Evolutionary conservation across 768 basidiomycete genomes (phyloP).

Genomic region (Hemileccinum rubropunctum): DNA sequence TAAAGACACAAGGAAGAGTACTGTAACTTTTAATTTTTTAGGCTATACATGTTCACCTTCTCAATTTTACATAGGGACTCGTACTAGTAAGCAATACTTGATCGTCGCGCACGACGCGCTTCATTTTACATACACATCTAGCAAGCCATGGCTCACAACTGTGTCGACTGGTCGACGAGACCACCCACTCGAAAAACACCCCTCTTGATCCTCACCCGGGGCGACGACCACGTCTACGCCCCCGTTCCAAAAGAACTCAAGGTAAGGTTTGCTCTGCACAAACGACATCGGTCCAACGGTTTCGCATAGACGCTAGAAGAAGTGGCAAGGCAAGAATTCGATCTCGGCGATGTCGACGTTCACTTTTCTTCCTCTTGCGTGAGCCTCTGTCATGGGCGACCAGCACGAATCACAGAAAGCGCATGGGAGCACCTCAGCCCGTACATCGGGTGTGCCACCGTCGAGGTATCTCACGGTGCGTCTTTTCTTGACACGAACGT

Average conservation of each 20-base stretch:
- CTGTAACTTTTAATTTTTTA: no score
- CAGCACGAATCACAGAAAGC: slow-evolving; percentile 21
- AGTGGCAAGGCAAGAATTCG: slow-evolving; percentile 19
- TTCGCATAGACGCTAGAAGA: slow-evolving; percentile 13
- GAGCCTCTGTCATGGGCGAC: slow-evolving; percentile 17
- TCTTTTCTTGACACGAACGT: neutral
- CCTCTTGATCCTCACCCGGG: slow-evolving; percentile 17
- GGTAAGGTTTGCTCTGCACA: slow-evolving; percentile 1
- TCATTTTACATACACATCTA: neutral
- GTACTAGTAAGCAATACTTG: no score
- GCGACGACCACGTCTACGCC: slow-evolving; percentile 18
- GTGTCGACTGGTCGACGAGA: slow-evolving; percentile 21
- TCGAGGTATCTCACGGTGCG: slow-evolving; percentile 11
- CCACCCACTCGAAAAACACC: slow-evolving; percentile 22
- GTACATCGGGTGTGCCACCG: slow-evolving; percentile 24
- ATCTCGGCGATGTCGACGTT: slow-evolving; percentile 16
- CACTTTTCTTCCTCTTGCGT: slow-evolving; percentile 17
- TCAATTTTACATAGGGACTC: no score
- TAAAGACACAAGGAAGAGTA: no score
- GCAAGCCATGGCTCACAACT: slow-evolving; percentile 13
- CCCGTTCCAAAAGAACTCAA: slow-evolving; percentile 15
- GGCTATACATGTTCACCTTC: no score
- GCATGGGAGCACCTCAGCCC: slow-evolving; percentile 18
- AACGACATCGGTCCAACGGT: neutral
- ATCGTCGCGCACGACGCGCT: no score